Percentiles rank a stretch among this genome's conserved stretches.
These are phyloP conservation scores for Colletotrichum spaethianum DNA, from an alignment of 2,329 filamentous ascomycete species.

Conservation along the genomic window DNA sequence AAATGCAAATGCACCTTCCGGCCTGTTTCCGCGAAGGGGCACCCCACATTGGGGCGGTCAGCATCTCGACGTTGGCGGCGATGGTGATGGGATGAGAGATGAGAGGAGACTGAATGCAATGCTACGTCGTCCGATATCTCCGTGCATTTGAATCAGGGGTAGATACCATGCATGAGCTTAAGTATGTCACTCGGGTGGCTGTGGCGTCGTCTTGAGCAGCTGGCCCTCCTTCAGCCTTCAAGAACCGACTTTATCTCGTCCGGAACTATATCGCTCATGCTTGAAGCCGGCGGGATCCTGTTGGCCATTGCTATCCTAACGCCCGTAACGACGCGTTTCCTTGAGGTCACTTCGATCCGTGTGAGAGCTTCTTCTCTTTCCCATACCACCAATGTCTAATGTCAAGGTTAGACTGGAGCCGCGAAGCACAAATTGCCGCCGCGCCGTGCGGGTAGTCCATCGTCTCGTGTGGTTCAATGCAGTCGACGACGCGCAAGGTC, in stretches of 20 bases:
- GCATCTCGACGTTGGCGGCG: not conserved
- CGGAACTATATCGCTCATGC: conserved; percentile 7
- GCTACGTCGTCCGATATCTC: conserved; percentile 32
- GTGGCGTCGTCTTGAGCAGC: conserved; percentile 10
- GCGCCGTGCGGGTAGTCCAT: not conserved
- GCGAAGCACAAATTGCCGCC: conserved; percentile 15
- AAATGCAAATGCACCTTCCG: not conserved
- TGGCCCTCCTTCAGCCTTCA: not conserved
- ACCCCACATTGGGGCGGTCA: conserved; percentile 16
- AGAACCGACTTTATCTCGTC: not conserved
- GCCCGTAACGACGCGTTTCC: conserved; percentile 17
- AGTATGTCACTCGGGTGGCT: not conserved
- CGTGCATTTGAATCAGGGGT: conserved; percentile 35
- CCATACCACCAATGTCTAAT: not conserved
- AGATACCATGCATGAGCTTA: conserved; percentile 31
- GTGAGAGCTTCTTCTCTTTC: not conserved
- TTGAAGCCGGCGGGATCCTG: conserved; percentile 27
- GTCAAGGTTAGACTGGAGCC: not conserved
- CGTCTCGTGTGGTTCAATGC: conserved; percentile 16
- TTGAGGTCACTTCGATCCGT: conserved; percentile 10
- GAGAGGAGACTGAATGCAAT: conserved; percentile 28
- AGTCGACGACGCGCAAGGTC: conserved; percentile 5
- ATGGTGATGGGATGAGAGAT: not conserved
- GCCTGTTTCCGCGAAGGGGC: conserved; percentile 9
- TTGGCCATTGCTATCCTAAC: conserved; percentile 13